phyloP scores from a whole-genome alignment of 352 stramenopile genomes.

The Phytophthora melonis region DNA sequence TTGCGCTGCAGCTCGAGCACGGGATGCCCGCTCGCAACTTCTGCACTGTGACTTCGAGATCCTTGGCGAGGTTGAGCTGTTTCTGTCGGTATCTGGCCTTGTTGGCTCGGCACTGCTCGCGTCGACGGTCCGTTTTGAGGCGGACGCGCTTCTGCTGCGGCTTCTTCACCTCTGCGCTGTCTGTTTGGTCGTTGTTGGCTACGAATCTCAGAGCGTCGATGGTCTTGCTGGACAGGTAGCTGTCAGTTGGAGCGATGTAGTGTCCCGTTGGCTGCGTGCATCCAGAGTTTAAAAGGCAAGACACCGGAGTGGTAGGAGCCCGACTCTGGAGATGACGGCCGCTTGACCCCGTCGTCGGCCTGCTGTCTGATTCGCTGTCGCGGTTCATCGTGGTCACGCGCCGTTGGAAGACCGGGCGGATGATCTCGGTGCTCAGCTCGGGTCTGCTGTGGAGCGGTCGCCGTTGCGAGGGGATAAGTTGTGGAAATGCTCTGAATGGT shows the following conservation, averaged over 20 bases:
- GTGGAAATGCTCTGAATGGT: conserved; percentile 9
- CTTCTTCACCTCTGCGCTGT: not conserved
- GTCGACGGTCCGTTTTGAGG: conserved; percentile 37
- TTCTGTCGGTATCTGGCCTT: conserved; percentile 47
- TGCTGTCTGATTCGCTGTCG: not conserved
- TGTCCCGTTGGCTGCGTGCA: not conserved
- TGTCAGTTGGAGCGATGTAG: not conserved
- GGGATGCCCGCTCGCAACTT: conserved; percentile 28
- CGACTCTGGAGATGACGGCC: not conserved
- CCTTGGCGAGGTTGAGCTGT: conserved; percentile 22
- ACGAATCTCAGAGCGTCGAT: not conserved
- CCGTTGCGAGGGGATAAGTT: not conserved
- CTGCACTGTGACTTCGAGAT: conserved; percentile 29
- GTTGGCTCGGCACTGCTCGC: conserved; percentile 45
- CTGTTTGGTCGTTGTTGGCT: not conserved
- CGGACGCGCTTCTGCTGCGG: conserved; percentile 27
- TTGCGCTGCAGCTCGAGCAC: conserved; percentile 34
- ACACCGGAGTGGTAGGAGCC: not conserved
- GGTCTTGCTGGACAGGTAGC: not conserved
- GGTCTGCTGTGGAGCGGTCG: not conserved
- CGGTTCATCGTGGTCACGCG: not conserved
- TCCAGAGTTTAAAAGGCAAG: not conserved
- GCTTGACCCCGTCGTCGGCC: not conserved
- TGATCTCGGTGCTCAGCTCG: conserved; percentile 17
- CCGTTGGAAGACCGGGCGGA: conserved; percentile 24